These are phyloP conservation scores for Flaveria floridana DNA, from an alignment of 140 eudicot species.

Conservation along the genomic window DNA sequence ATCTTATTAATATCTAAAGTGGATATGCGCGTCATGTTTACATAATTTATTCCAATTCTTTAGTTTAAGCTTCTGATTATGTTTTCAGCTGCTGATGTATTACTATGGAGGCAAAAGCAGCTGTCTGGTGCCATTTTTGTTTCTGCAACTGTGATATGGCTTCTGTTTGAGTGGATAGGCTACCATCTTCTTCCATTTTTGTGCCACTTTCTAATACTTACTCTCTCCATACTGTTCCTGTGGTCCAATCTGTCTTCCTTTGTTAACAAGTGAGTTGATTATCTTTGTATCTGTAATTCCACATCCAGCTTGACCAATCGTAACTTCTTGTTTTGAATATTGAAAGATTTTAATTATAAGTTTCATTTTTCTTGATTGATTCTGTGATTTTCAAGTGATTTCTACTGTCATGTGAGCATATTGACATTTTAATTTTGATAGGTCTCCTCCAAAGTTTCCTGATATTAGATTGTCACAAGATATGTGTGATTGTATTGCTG, in stretches of 20 bases:
- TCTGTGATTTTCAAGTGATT: no score
- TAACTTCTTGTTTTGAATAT: not conserved
- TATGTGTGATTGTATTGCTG: conserved; percentile 44
- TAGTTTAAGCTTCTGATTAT: conserved; percentile 3
- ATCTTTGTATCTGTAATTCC: not conserved
- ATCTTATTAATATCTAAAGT: no score
- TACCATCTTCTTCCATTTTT: conserved; percentile 79
- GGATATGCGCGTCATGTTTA: no score
- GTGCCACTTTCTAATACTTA: conserved; percentile 74
- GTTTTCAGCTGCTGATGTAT: conserved; percentile 80
- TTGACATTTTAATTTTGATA: conserved; percentile 17
- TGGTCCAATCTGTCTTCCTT: conserved; percentile 91
- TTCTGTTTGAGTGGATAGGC: conserved; percentile 79
- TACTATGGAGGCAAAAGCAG: conserved; percentile 92
- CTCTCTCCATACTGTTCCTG: conserved; percentile 66
- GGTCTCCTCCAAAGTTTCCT: conserved; percentile 65
- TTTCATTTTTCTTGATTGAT: not conserved
- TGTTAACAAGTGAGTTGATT: conserved; percentile 66
- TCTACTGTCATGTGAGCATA: not conserved
- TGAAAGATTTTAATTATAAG: no score
- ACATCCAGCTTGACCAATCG: not conserved
- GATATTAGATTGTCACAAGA: conserved; percentile 58
- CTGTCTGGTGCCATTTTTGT: conserved; percentile 71
- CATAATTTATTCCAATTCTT: no score
- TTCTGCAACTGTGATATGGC: conserved; percentile 83